Conservation (phyloP, 139 green algal genomes). For the Picochlorum sp. region DNA sequence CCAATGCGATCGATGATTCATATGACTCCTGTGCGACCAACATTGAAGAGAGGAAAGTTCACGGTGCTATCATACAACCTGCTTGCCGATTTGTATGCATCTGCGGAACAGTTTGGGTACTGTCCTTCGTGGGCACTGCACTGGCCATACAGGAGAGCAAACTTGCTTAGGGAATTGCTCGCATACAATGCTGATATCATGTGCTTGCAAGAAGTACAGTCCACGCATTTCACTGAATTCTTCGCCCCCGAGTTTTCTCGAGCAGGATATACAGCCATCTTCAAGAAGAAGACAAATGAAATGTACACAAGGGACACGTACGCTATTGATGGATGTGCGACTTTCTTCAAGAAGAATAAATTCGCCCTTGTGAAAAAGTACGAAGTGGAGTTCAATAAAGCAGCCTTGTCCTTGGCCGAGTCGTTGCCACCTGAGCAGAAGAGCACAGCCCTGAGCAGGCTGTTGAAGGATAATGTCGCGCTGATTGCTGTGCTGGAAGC, state of each 20-base stretch:
- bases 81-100: constrained; percentile 94
- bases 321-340: constrained; percentile 95
- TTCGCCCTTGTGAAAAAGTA: constrained; percentile 99
- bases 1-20: constrained; percentile 61
- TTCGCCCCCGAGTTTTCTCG: constrained; percentile 66
- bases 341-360: constrained; percentile 83
- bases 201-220: constrained; percentile 95
- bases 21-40: constrained; percentile 30
- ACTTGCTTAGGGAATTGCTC: constrained; percentile 89
- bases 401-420: constrained; percentile 82
- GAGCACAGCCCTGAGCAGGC: constrained; percentile 82
- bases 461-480: constrained; percentile 98
- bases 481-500: constrained; percentile 95
- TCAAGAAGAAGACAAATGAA: constrained; percentile 98
- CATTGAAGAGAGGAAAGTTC: constrained; percentile 58
- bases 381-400: constrained; percentile 99
- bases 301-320: constrained; percentile 70
- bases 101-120: constrained; percentile 73
- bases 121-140: constrained; percentile 82
- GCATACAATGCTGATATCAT: constrained; percentile 86
- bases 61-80: constrained; percentile 95
- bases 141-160: constrained; percentile 88
- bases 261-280: constrained; percentile 89
- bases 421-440: constrained; percentile 77
- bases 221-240: constrained; percentile 79